These are phyloP conservation scores for Wickerhamomyces sp. DNA, from an alignment of 1,139 yeast species.

Conservation along the genomic window DNA sequence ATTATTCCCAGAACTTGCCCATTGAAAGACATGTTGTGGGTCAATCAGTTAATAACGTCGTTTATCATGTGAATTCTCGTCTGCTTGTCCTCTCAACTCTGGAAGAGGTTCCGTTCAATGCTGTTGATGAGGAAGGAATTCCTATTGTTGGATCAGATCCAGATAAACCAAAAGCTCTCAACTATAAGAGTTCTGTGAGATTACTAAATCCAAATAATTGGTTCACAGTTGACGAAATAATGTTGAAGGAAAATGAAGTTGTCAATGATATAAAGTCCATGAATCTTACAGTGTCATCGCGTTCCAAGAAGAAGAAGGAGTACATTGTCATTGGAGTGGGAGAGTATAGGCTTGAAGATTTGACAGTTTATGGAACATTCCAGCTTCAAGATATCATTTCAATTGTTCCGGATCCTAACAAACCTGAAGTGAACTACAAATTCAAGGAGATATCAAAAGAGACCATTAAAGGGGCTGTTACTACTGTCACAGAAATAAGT, in stretches of 20 bases:
- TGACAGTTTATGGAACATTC: conserved; percentile 76
- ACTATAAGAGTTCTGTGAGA: conserved; percentile 57
- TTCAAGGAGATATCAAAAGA: conserved; percentile 75
- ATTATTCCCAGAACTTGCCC: conserved; percentile 64
- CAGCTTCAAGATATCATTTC: conserved; percentile 72
- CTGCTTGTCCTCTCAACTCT: conserved; percentile 65
- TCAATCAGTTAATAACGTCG: conserved; percentile 61
- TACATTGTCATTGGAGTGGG: conserved; percentile 78
- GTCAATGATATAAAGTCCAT: conserved; percentile 34
- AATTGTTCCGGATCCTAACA: conserved; percentile 86
- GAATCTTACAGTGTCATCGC: conserved; percentile 35
- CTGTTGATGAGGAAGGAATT: conserved; percentile 72
- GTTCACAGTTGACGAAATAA: conserved; percentile 69
- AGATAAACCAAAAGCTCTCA: conserved; percentile 43
- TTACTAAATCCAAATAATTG: conserved; percentile 68
- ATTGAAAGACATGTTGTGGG: conserved; percentile 49
- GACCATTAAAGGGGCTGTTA: conserved; percentile 79
- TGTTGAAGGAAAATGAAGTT: conserved; percentile 63
- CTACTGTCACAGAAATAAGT: conserved; percentile 72
- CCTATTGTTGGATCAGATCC: conserved; percentile 56
- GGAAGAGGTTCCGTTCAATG: conserved; percentile 53
- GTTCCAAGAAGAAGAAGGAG: conserved; percentile 58
- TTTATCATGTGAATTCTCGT: conserved; percentile 68
- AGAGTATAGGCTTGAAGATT: conserved; percentile 73
- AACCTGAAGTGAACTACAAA: conserved; percentile 78